These are phyloP conservation scores for Penicillium sp. DNA, from an alignment of 2,329 filamentous ascomycete species.

Conservation along the genomic window DNA sequence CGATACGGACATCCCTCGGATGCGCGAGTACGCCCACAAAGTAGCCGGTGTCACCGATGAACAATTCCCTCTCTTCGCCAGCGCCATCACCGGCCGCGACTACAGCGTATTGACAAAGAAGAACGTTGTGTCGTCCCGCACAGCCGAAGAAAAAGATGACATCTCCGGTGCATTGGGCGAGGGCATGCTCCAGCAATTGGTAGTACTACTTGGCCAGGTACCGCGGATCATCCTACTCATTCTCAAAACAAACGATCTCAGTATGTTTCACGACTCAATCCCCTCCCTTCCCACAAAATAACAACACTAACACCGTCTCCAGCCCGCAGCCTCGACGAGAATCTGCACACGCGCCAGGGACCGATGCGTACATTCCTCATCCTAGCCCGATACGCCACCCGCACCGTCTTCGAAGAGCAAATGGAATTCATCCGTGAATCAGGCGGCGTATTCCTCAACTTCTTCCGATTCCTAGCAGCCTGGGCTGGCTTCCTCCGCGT, in stretches of 20 bases:
- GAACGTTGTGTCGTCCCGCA: slow-evolving; percentile 54
- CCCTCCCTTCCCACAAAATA: not conserved
- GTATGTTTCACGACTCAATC: slow-evolving; percentile 35
- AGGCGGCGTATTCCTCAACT: slow-evolving; percentile 49
- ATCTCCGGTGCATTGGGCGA: slow-evolving; percentile 80
- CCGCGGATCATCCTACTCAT: slow-evolving; percentile 90
- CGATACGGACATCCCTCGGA: slow-evolving; percentile 74
- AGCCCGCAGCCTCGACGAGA: slow-evolving; percentile 86
- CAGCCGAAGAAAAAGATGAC: slow-evolving; percentile 72
- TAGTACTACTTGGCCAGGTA: slow-evolving; percentile 80
- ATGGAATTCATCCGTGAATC: slow-evolving; percentile 46
- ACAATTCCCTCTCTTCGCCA: slow-evolving; percentile 91
- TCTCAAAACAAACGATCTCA: slow-evolving; percentile 95
- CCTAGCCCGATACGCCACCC: slow-evolving; percentile 57
- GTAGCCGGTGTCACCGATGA: slow-evolving; percentile 84
- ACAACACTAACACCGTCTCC: slow-evolving; percentile 7
- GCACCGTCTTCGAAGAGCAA: slow-evolving; percentile 57
- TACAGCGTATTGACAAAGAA: slow-evolving; percentile 65
- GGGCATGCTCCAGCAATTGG: slow-evolving; percentile 79
- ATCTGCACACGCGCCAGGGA: slow-evolving; percentile 52
- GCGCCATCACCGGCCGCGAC: slow-evolving; percentile 90
- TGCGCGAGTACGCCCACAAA: slow-evolving; percentile 83
- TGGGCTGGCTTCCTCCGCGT: slow-evolving; percentile 52
- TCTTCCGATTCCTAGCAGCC: slow-evolving; percentile 48
- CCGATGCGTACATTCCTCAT: slow-evolving; percentile 59